phyloP scores from a whole-genome alignment of 768 basidiomycete species.

The Boletus sp. region DNA sequence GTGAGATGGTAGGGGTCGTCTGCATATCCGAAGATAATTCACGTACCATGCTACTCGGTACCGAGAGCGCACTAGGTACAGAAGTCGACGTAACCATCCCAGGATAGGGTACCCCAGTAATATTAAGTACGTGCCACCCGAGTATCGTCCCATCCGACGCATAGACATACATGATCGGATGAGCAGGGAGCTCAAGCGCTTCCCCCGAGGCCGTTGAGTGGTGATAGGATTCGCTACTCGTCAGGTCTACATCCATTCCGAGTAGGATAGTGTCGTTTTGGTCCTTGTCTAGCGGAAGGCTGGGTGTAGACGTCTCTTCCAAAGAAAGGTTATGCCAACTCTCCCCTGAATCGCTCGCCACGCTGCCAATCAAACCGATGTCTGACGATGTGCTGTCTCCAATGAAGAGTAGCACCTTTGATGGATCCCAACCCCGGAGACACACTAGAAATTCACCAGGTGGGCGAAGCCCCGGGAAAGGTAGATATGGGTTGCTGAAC shows the following conservation, averaged over 20 bases:
- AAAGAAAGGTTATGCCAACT: slow-evolving; percentile 45
- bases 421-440: slow-evolving; percentile 45
- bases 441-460: slow-evolving; percentile 42
- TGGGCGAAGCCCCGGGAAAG: slow-evolving; percentile 45
- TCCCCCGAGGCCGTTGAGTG: slow-evolving; percentile 43
- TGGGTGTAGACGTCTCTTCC: slow-evolving; percentile 51
- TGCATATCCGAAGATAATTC: slow-evolving; percentile 33
- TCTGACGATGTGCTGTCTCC: slow-evolving; percentile 54
- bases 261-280: slow-evolving; percentile 69
- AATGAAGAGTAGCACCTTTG: slow-evolving; percentile 41
- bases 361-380: slow-evolving; percentile 44
- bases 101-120: slow-evolving; percentile 50
- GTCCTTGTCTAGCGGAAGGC: slow-evolving; percentile 66
- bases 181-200: slow-evolving; percentile 41
- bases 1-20: slow-evolving; percentile 24
- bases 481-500: slow-evolving; percentile 40
- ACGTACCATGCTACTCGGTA: slow-evolving; percentile 25
- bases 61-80: slow-evolving; percentile 2
- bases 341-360: slow-evolving; percentile 31
- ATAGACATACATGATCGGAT: slow-evolving; percentile 72
- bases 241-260: slow-evolving; percentile 65
- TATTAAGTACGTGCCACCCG: slow-evolving; percentile 69
- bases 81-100: slow-evolving; percentile 44
- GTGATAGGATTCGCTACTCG: slow-evolving; percentile 41
- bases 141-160: slow-evolving; percentile 76